Evolutionary conservation across 495 filamentous ascomycete species (phyloP).

Genomic region (Bombardia bombarda): DNA sequence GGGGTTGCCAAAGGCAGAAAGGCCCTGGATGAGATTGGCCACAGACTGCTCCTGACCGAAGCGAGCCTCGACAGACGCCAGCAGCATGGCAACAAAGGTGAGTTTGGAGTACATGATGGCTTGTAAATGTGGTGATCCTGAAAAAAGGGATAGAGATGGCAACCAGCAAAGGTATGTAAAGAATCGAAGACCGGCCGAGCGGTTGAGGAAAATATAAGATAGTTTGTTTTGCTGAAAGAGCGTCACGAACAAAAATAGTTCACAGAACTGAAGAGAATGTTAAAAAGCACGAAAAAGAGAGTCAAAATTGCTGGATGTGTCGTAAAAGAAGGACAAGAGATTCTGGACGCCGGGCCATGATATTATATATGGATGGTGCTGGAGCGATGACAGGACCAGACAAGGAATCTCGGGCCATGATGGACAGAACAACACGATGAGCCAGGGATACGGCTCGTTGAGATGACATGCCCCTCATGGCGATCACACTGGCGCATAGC

Average conservation of each 20-base stretch:
- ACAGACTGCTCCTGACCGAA: conserved; percentile 48
- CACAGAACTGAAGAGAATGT: conserved; percentile 39
- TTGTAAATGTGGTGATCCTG: no score
- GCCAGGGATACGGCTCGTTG: no score
- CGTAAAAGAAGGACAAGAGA: conserved; percentile 32
- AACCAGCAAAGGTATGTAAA: conserved; percentile 16
- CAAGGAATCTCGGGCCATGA: no score
- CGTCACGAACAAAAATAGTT: no score
- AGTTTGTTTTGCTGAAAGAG: conserved; percentile 26
- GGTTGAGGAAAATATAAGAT: conserved; percentile 27
- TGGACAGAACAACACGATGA: no score
- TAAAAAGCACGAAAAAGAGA: conserved; percentile 21
- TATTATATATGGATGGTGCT: no score
- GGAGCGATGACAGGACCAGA: no score
- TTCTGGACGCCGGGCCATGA: no score
- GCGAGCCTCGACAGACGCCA: conserved; percentile 42
- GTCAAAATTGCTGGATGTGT: conserved; percentile 24
- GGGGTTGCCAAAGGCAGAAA: conserved; percentile 39
- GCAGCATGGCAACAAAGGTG: conserved; percentile 29
- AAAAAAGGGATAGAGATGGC: no score
- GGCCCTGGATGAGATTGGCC: conserved; percentile 34
- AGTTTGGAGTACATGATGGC: conserved; percentile 42
- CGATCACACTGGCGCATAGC: conserved; percentile 24
- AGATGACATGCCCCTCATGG: no score
- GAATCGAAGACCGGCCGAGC: no score